A percentile compares a stretch with the other conserved stretches of the same genome.
Conservation (phyloP, 495 filamentous ascomycete species). For the Aspergillus bertholletiae region DNA sequence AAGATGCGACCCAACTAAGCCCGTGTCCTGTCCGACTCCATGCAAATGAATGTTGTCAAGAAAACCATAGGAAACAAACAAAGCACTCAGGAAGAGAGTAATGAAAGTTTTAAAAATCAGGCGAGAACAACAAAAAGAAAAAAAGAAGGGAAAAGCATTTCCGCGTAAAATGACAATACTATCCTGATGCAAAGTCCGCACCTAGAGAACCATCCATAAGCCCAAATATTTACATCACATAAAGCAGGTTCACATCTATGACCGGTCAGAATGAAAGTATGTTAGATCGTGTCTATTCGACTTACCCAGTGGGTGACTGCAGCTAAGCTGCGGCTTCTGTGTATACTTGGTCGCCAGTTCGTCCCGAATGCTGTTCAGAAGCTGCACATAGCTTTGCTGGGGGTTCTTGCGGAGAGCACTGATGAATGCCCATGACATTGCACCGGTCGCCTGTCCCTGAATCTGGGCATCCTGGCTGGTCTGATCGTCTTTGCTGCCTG, state of each 20-base stretch:
- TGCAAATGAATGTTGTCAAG: not conserved
- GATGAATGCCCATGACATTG: constrained; percentile 98
- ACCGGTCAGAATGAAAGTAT: constrained; percentile 20
- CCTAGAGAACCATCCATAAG: constrained; percentile 7
- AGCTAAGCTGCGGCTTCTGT: constrained; percentile 95
- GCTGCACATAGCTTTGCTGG: constrained; percentile 94
- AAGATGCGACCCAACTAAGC: not conserved
- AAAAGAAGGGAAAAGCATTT: not conserved
- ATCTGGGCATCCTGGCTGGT: constrained; percentile 69
- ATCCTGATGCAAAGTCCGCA: constrained; percentile 7
- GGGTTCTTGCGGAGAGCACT: constrained; percentile 92
- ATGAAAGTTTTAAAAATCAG: not conserved
- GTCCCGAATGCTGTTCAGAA: constrained; percentile 92
- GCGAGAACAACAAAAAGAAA: not conserved
- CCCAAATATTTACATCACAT: constrained; percentile 54
- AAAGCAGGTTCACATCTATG: constrained; percentile 61
- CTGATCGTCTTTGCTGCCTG: constrained; percentile 92
- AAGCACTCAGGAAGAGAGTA: not conserved
- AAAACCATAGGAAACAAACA: not conserved
- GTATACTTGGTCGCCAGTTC: constrained; percentile 85
- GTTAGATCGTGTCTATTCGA: constrained; percentile 8
- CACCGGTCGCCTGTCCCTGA: constrained; percentile 84
- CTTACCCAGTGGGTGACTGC: constrained; percentile 92
- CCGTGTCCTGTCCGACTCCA: not conserved
- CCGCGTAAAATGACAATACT: not conserved